Base-by-base conservation (phyloP, 306 rosid genomes). In the Amphicarpaea edgeworthii region DNA sequence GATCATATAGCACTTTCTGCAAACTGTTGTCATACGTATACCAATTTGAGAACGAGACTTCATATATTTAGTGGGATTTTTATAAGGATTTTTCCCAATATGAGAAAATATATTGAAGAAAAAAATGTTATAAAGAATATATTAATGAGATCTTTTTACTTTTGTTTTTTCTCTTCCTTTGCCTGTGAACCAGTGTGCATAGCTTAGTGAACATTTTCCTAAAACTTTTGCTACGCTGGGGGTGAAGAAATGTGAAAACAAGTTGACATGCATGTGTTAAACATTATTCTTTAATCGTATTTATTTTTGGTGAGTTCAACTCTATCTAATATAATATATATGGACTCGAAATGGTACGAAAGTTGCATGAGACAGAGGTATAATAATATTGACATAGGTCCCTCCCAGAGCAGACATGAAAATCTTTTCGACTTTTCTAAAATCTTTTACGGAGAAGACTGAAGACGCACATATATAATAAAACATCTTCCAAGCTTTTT, bases 401-500 rank as follows among this genome's bases (percentile, higher is more conserved):
- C 62, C 84, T 76, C 21, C 42, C 54, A n/a, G 45, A 75, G 82
- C 73, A 83, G 84, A 79, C 87, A 83, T 49, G 50, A 68, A 83
- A 82, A 83, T 83, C 84, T 79, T 60, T 65, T 24, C 51, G 8
- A 74, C 67, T 37, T 70, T 46, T 75, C 30, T 34, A 77, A 71
- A 77, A 82, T 75, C 84, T 68, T 38, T 46, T 38, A 43, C 67
- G 20, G 30, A 79, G 54, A 59, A 79, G 54, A 59, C 68, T 14
- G 55, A 23, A 40, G 66, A n/a, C 7, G 32, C 57, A 65, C 57
- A 49, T 16, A n/a, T n/a, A n/a, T n/a, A n/a, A n/a, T n/a, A 64
- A 77, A 30, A 64, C 45, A 1, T 65, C 2, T 51, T 58, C 47
- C 15, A 30, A 38, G 40, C 82, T 46, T 67, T 23, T 32, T 8